Percentiles rank a stretch among this genome's conserved stretches.
Evolutionary conservation across 768 basidiomycete species (phyloP).

Genomic region (Coprinopsis strossmayeri): DNA sequence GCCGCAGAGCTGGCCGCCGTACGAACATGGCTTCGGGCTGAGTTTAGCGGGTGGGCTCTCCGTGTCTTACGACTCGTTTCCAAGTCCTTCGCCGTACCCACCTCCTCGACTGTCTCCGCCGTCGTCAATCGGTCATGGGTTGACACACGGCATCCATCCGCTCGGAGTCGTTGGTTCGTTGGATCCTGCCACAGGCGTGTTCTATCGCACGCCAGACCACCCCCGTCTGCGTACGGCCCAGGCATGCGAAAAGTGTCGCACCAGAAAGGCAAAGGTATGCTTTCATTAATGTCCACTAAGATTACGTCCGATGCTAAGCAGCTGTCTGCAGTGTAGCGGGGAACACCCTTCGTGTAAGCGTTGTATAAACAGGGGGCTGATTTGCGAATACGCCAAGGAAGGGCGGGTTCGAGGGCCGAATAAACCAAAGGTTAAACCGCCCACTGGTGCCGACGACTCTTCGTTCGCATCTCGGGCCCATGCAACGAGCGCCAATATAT

Average conservation of each 20-base stretch:
- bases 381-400: constrained; percentile 64
- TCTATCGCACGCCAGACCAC: constrained; percentile 58
- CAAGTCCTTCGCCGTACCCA: constrained; percentile 24
- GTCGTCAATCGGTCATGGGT: constrained; percentile 6
- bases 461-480: constrained; percentile 13
- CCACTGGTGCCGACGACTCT: constrained; percentile 4
- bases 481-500: constrained; percentile 15
- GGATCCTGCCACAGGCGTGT: constrained; percentile 59
- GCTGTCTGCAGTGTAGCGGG: constrained; percentile 51
- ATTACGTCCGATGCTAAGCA: constrained; percentile 6
- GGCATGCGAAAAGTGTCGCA: constrained; percentile 71
- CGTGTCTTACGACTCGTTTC: constrained; percentile 17
- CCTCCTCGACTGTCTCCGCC: constrained; percentile 24
- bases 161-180: constrained; percentile 59
- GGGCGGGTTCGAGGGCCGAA: constrained; percentile 58
- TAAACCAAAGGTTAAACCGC: constrained; percentile 36
- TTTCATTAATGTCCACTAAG: constrained; percentile 7
- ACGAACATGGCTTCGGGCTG: constrained; percentile 16
- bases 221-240: constrained; percentile 64
- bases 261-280: constrained; percentile 66
- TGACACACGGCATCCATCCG: constrained; percentile 9
- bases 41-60: constrained; percentile 11
- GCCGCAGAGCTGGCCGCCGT: constrained; percentile 22
- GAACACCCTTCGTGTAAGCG: constrained; percentile 66
- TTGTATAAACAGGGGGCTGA: constrained; percentile 49